These are phyloP conservation scores for Sporothrix curviconia DNA, from an alignment of 2,329 filamentous ascomycete genomes.

Conservation along the genomic window DNA sequence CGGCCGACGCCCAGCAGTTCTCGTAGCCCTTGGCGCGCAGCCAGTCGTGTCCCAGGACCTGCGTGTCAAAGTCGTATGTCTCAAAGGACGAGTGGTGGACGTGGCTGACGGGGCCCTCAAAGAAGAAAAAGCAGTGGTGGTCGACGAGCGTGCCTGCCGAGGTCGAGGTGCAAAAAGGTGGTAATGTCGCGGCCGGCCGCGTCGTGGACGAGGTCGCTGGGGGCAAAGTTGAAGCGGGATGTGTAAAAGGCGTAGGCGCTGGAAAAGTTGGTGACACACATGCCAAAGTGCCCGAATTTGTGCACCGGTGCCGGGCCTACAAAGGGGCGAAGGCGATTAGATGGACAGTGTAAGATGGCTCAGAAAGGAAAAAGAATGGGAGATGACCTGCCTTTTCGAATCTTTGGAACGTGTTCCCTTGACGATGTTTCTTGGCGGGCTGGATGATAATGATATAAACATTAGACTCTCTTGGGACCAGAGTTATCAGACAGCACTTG, in stretches of 20 bases:
- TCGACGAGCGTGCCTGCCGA: conserved; percentile 40
- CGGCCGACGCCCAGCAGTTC: conserved; percentile 63
- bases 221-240: conserved; percentile 43
- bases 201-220: conserved; percentile 41
- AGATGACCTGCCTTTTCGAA: conserved; percentile 39
- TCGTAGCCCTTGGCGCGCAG: conserved; percentile 55
- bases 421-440: conserved; percentile 42
- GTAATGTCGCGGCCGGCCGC: conserved; percentile 32
- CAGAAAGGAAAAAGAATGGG: neutral
- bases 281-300: conserved; percentile 50
- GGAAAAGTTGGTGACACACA: conserved; percentile 46
- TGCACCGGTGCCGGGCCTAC: conserved; percentile 32
- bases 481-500: conserved; percentile 19
- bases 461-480: no score
- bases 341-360: neutral
- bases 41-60: conserved; percentile 65
- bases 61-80: conserved; percentile 64
- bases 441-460: no score
- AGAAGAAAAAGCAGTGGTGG: conserved; percentile 48
- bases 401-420: conserved; percentile 43
- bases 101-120: conserved; percentile 41
- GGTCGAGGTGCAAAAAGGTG: conserved; percentile 40
- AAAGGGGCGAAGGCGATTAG: no score
- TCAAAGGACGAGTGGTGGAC: conserved; percentile 65
- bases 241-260: conserved; percentile 43